Percentiles rank a stretch among this genome's conserved stretches.
phyloP scores from a whole-genome alignment of 371 early-diverging fungal species.

The Globomyces sp. region DNA sequence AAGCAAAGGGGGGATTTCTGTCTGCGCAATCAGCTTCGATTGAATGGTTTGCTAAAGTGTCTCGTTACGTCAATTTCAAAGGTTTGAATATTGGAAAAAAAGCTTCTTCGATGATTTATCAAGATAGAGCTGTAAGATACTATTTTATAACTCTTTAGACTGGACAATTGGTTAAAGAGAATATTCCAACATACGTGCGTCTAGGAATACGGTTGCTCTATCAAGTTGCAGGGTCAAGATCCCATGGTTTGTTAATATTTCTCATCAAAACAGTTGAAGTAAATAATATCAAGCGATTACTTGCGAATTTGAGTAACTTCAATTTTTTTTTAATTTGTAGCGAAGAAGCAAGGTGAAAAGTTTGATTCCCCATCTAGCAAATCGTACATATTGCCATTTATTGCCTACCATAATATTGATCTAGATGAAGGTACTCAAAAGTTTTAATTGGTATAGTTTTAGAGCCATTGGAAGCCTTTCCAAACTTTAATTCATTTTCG shows the following conservation, averaged over 20 bases:
- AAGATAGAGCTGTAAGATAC: conserved; percentile 54
- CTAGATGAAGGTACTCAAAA: conserved; percentile 31
- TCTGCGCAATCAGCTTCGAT: conserved; percentile 75
- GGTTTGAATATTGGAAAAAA: conserved; percentile 63
- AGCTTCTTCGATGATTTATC: conserved; percentile 69
- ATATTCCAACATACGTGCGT: conserved; percentile 80
- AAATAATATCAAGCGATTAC: conserved; percentile 48
- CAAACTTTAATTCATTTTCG: conserved; percentile 86
- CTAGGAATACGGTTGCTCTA: conserved; percentile 82
- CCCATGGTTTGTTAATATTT: not conserved
- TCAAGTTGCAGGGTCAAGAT: conserved; percentile 41
- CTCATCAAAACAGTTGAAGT: conserved; percentile 33
- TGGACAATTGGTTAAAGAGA: conserved; percentile 75
- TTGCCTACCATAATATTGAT: conserved; percentile 66
- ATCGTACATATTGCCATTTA: conserved; percentile 71
- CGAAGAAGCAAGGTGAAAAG: conserved; percentile 73
- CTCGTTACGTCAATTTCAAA: conserved; percentile 74
- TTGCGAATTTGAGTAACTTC: conserved; percentile 41
- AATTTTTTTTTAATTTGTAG: conserved; percentile 40
- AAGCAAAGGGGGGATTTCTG: conserved; percentile 72
- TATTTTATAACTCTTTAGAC: conserved; percentile 28
- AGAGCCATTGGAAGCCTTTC: conserved; percentile 66
- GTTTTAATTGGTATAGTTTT: conserved; percentile 27
- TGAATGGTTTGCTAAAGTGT: conserved; percentile 78
- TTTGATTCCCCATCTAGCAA: conserved; percentile 69